Conservation (phyloP, 345 rosid genomes). For the Kernera saxatilis region DNA sequence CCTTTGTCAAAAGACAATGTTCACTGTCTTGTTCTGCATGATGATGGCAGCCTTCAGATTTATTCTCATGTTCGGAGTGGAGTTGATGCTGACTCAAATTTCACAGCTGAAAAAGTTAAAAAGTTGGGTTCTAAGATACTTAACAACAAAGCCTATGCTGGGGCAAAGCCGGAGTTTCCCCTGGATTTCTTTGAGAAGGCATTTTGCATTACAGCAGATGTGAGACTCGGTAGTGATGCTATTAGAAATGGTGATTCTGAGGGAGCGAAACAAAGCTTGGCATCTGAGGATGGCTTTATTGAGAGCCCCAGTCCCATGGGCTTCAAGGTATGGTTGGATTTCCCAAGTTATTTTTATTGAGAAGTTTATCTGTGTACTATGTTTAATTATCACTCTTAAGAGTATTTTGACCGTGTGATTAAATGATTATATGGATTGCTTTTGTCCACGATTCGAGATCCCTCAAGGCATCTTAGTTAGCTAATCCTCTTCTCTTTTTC, state of each 20-base stretch:
- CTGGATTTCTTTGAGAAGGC: conserved; percentile 98
- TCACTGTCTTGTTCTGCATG: conserved; percentile 92
- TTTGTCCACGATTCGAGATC: neutral
- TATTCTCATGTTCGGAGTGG: conserved; percentile 63
- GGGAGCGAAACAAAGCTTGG: conserved; percentile 85
- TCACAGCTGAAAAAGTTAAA: conserved; percentile 73
- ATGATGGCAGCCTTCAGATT: conserved; percentile 99
- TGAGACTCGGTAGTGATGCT: conserved; percentile 89
- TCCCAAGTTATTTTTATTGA: conserved; percentile 3
- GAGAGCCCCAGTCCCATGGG: conserved; percentile 85
- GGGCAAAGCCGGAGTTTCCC: conserved; percentile 84
- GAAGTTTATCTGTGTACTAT: neutral
- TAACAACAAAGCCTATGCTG: conserved; percentile 70
- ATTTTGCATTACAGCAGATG: conserved; percentile 82
- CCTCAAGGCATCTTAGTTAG: neutral
- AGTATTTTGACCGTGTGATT: neutral
- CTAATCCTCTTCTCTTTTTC: conserved; percentile 24
- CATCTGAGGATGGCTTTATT: conserved; percentile 86
- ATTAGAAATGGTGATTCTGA: conserved; percentile 89
- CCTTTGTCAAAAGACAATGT: conserved; percentile 88
- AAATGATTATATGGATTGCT: neutral
- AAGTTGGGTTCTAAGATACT: conserved; percentile 86
- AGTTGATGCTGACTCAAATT: conserved; percentile 57
- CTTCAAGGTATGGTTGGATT: conserved; percentile 61
- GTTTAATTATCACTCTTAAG: neutral